Evolutionary conservation across 306 rosid species (phyloP), one percentile per base, ranked within the genome.

Genomic region (Aeschynomene evenia): DNA sequence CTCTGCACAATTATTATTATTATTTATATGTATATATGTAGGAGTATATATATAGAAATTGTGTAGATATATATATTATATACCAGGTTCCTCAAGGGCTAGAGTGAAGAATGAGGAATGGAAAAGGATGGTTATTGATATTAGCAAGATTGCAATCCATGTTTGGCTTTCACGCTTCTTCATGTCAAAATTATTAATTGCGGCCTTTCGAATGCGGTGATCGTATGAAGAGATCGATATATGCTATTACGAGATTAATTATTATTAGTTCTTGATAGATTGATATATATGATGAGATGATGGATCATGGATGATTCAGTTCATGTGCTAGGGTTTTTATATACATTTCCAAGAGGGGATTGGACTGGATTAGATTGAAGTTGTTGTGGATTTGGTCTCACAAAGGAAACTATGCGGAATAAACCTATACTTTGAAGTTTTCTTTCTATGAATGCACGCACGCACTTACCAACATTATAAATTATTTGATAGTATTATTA

Each of bases 21-120:
- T n/a, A n/a, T n/a, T n/a, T n/a, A n/a, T n/a, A n/a, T n/a, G n/a
- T n/a, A n/a, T n/a, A n/a, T n/a, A n/a, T n/a, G n/a, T n/a, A n/a
- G n/a, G n/a, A 1, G 3, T 1, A 6, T n/a, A n/a, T n/a, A 40
- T 28, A 28, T 28, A 28, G 31, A 2, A 28, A 2, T 28, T 28
- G 31, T 28, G 31, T 28, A 28, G 31, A 28, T 28, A 28, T 2
- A 3, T 28, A 28, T n/a, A n/a, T n/a, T n/a, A n/a, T 75, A 45
- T 87, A 89, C 93, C 93, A 56, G 72, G 86, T 66, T 84, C 88
- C 21, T 72, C 84, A 37, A 73, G 83, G 52, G 85, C 86, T 50
- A 7, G n/a, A n/a, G n/a, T 36, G 33, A 71, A 70, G 20, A 77
- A 64, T 8, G 71, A 9, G 0, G 58, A 42, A 72, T 14, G 61